Percentiles rank a stretch among this genome's conserved stretches.
These are phyloP conservation scores for Hanseniaspora lindneri DNA, from an alignment of 805 yeast species.

Conservation along the genomic window DNA sequence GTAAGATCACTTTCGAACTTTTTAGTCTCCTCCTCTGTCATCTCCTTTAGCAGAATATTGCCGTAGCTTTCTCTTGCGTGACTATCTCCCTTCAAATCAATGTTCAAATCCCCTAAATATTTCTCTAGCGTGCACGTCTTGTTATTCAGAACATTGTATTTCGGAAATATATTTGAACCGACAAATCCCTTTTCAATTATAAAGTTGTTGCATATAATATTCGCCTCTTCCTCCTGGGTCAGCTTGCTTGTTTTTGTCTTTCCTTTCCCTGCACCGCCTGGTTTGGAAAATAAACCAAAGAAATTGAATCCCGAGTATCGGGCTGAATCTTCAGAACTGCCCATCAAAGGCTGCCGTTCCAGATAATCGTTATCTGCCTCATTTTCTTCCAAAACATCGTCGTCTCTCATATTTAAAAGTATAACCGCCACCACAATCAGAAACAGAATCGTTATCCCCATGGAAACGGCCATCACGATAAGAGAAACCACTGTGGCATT, in stretches of 20 bases:
- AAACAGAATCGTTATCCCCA: slow-evolving; percentile 9
- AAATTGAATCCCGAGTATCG: not conserved
- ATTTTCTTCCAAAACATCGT: slow-evolving; percentile 7
- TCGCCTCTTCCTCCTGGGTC: slow-evolving; percentile 24
- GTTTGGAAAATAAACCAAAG: slow-evolving; percentile 16
- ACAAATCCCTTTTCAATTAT: slow-evolving; percentile 13
- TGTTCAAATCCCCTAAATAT: slow-evolving; percentile 1
- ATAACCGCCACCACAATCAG: slow-evolving; percentile 1
- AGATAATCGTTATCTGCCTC: slow-evolving; percentile 3
- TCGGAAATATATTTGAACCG: slow-evolving; percentile 12
- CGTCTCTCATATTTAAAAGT: not conserved
- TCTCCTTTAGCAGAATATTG: slow-evolving; percentile 1
- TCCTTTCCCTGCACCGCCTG: slow-evolving; percentile 29
- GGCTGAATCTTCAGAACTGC: not conserved
- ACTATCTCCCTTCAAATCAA: not conserved
- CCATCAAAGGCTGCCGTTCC: slow-evolving; percentile 6
- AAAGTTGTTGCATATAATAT: slow-evolving; percentile 34
- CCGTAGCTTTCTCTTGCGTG: slow-evolving; percentile 7
- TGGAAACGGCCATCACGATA: slow-evolving; percentile 8
- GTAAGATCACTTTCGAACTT: not conserved
- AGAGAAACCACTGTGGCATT: not conserved
- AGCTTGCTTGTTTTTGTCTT: not conserved
- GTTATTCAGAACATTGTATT: slow-evolving; percentile 8
- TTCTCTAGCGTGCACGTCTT: not conserved
- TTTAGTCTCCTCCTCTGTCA: not conserved